Percentiles rank a stretch among this genome's conserved stretches.
Evolutionary conservation across 768 basidiomycete genomes (phyloP).

Genomic region (Hydnum rufescens): DNA sequence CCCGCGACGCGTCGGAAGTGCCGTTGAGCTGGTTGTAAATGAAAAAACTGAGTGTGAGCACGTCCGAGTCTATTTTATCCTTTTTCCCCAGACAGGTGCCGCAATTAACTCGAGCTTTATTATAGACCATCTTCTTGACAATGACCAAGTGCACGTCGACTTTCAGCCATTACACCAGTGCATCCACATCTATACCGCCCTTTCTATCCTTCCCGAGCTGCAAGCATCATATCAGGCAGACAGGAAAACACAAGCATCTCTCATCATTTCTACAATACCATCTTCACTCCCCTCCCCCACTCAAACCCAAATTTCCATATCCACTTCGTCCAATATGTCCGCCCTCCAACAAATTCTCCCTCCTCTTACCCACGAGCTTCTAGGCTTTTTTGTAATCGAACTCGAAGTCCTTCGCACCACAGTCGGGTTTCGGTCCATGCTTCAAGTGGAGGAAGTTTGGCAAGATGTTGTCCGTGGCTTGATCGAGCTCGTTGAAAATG

Average conservation of each 20-base stretch:
- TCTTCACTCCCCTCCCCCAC: conserved; percentile 20
- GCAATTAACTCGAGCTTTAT: neutral
- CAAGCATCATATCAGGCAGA: conserved; percentile 93
- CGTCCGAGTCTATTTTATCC: neutral
- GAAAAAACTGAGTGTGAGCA: conserved; percentile 58
- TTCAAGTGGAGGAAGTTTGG: conserved; percentile 92
- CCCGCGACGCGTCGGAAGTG: conserved; percentile 66
- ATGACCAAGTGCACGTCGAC: conserved; percentile 71
- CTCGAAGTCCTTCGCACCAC: conserved; percentile 79
- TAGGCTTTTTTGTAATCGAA: conserved; percentile 96
- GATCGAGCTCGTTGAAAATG: conserved; percentile 49
- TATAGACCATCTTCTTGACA: conserved; percentile 77
- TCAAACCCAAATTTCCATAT: too few species aligned
- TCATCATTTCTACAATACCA: conserved; percentile 68
- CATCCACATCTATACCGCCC: conserved; percentile 85
- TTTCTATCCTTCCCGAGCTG: conserved; percentile 79
- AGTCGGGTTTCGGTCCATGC: conserved; percentile 69
- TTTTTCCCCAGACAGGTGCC: too few species aligned
- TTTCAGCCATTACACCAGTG: conserved; percentile 93
- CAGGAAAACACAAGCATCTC: conserved; percentile 90
- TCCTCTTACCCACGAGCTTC: conserved; percentile 75
- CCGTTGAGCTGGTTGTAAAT: conserved; percentile 77
- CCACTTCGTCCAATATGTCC: too few species aligned
- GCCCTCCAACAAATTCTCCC: conserved; percentile 31
- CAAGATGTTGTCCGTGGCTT: conserved; percentile 62